Evolutionary conservation across 2,329 filamentous ascomycete species (phyloP).

Genomic region (Coleophoma eucalyptorum): DNA sequence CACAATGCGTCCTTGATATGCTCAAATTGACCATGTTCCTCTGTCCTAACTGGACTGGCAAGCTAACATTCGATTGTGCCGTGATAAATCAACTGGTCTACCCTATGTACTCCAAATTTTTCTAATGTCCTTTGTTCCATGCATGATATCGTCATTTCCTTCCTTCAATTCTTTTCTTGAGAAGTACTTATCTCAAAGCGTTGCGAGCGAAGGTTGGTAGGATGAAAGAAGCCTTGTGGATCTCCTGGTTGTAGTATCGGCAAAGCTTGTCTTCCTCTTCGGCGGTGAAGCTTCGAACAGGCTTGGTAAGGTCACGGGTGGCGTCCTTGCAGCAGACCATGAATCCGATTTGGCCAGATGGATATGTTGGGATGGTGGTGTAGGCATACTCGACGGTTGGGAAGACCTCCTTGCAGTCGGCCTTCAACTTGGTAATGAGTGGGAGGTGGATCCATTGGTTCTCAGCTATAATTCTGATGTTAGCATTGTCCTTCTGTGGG

Average conservation of each 20-base stretch:
- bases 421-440: slow-evolving; percentile 92
- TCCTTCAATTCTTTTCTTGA: too few species aligned
- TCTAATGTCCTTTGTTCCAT: slow-evolving; percentile 29
- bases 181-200: slow-evolving; percentile 49
- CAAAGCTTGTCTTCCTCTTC: slow-evolving; percentile 93
- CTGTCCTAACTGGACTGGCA: too few species aligned
- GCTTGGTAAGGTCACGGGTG: slow-evolving; percentile 77
- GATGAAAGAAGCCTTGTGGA: slow-evolving; percentile 92
- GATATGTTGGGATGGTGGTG: slow-evolving; percentile 99
- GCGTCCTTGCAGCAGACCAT: slow-evolving; percentile 99
- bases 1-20: too few species aligned
- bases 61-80: slow-evolving; percentile 51
- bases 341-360: slow-evolving; percentile 98
- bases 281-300: slow-evolving; percentile 72
- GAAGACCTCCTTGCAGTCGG: slow-evolving; percentile 96
- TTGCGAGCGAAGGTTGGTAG: slow-evolving; percentile 91
- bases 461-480: slow-evolving; percentile 61
- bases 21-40: too few species aligned
- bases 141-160: too few species aligned
- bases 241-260: slow-evolving; percentile 96
- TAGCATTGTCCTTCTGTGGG: slow-evolving; percentile 5
- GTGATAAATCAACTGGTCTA: slow-evolving; percentile 73
- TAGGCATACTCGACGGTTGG: slow-evolving; percentile 97
- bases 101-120: slow-evolving; percentile 54
- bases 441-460: slow-evolving; percentile 98